Base-by-base conservation (phyloP, 495 filamentous ascomycete genomes). In the Cairneyella variabilis region DNA sequence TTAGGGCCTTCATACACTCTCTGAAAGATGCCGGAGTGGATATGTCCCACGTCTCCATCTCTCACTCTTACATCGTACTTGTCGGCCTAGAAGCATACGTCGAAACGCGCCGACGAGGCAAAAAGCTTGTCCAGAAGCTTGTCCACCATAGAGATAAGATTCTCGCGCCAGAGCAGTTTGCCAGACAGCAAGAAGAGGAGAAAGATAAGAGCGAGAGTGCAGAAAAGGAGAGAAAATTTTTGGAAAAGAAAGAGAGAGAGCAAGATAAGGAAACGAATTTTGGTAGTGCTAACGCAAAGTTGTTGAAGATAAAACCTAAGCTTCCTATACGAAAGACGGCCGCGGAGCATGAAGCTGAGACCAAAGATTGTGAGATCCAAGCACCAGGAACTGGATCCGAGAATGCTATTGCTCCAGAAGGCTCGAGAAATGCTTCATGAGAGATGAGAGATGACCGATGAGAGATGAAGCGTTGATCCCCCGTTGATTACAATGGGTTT, bases 1-100 rank as follows among this genome's bases (percentile, higher is more conserved):
- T 97, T 61, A 77, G 84, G 11, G 80, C 84, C 16, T 96, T 96
- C 52, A 75, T 96, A 1, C 78, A 82, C 40, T 76, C 77, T 2
- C 73, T 97, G 1, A 81, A 83, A 48, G 80, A 86, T 3, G 78
- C 76, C 28, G 88, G 87, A 1, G 91, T 86, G 0, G 90, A 97
- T 60, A 85, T 95, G 81, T 79, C 78, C 0, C 78, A 77, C 21
- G 82, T 93, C 8, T 85, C 79, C 1, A 86, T 95, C 25, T 88
- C 83, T 25, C 85, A 88, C 57, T 85, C 83, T 3, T 96, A 95
- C 60, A 85, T 88, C 0, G 82, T 93, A 1, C 72, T 95, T 0
- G 78, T 90, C 1, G 91, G 91, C 0, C 78, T 96, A 9, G 89
- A 96, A 68, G 79, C 82, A 16, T 97, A 93, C 55, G 69, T 82